These are phyloP conservation scores for Ajuga reptans DNA, from an alignment of 305 asterid genomes.

Conservation along the genomic window DNA sequence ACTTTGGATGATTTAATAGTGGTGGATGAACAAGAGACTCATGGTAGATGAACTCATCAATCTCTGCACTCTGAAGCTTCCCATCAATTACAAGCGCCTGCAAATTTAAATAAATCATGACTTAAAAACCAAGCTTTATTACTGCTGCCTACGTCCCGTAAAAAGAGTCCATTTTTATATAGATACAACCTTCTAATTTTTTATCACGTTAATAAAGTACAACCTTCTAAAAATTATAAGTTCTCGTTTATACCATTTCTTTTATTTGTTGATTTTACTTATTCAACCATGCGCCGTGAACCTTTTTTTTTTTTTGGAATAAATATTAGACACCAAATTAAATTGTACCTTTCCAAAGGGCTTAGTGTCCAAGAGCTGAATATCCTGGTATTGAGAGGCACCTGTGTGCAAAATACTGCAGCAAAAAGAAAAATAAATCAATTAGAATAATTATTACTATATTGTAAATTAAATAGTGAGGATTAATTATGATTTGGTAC, in stretches of 20 bases:
- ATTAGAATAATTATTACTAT: not conserved
- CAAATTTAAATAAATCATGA: not conserved
- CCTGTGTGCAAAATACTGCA: constrained; percentile 86
- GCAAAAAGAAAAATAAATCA: not conserved
- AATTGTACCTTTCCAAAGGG: constrained; percentile 82
- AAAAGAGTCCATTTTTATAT: no score
- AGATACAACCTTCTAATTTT: no score
- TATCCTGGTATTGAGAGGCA: constrained; percentile 80
- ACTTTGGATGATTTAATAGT: constrained; percentile 66
- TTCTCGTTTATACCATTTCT: no score
- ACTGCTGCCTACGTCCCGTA: no score
- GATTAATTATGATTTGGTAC: not conserved
- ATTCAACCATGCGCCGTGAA: no score
- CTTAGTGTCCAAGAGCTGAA: constrained; percentile 86
- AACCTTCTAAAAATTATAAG: no score
- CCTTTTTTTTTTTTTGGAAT: no score
- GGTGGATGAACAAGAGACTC: constrained; percentile 91
- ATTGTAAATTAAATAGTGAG: not conserved
- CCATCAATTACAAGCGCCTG: constrained; percentile 95
- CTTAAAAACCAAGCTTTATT: no score
- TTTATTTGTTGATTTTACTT: no score
- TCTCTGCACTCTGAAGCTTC: constrained; percentile 92
- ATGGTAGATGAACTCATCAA: constrained; percentile 89
- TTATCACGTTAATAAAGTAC: no score
- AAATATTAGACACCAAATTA: not conserved